Percentiles rank a stretch among this genome's conserved stretches.
Evolutionary conservation across 1,284 basidiomycete species (phyloP).

Genomic region (Phellopilus nigrolimitatus): DNA sequence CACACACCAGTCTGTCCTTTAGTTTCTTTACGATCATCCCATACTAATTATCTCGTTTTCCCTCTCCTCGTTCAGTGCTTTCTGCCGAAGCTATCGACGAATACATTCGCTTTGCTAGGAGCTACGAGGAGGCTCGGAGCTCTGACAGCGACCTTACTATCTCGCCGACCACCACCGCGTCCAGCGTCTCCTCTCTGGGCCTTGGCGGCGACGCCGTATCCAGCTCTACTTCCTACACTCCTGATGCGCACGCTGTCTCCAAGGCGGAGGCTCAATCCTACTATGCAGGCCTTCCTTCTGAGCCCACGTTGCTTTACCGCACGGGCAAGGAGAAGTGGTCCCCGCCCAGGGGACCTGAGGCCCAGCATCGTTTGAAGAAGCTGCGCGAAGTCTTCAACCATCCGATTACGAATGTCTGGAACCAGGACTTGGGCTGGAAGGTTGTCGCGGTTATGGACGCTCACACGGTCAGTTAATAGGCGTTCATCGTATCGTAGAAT

Average conservation of each 20-base stretch:
- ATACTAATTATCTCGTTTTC: slow-evolving; percentile 27
- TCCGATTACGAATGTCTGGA: slow-evolving; percentile 9
- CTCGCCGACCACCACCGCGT: slow-evolving; percentile 20
- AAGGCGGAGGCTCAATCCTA: slow-evolving; percentile 25
- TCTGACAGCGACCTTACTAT: slow-evolving; percentile 15
- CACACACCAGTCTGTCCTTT: slow-evolving; percentile 23
- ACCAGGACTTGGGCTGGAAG: slow-evolving; percentile 9
- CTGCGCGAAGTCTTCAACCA: slow-evolving; percentile 25
- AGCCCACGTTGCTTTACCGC: slow-evolving; percentile 25
- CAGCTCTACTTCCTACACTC: slow-evolving; percentile 26
- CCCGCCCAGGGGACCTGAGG: slow-evolving; percentile 25
- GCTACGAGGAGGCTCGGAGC: slow-evolving; percentile 20
- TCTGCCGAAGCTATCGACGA: slow-evolving; percentile 19
- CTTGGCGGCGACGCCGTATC: slow-evolving; percentile 22
- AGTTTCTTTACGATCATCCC: slow-evolving; percentile 27
- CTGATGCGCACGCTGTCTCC: slow-evolving; percentile 21
- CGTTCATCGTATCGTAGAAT: slow-evolving; percentile 6
- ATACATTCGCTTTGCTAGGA: slow-evolving; percentile 20
- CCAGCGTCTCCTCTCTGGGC: slow-evolving; percentile 24
- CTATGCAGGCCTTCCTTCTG: slow-evolving; percentile 25
- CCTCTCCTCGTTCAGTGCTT: slow-evolving; percentile 26
- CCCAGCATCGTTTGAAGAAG: slow-evolving; percentile 26
- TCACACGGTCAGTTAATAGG: slow-evolving; percentile 5
- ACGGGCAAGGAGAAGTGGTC: slow-evolving; percentile 25
- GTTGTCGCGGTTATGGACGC: slow-evolving; percentile 1